Evolutionary conservation across 768 basidiomycete genomes (phyloP), one percentile per base, ranked within the genome.

Genomic region (Mycena capillaripes): DNA sequence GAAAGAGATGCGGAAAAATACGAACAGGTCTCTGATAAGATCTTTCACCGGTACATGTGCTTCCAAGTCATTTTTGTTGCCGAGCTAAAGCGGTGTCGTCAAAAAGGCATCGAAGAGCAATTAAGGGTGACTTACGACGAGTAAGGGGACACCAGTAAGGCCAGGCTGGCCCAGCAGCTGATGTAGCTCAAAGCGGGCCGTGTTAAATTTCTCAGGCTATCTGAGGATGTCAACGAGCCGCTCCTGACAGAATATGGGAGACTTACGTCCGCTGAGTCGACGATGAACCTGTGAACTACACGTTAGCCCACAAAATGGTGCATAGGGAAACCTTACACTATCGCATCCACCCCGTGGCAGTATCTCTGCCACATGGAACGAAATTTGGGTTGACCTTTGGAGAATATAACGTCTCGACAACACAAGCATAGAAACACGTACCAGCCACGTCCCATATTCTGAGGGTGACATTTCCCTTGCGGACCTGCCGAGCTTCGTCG

Each of bases 381-480:
- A 79, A 97, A 98, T 79, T 95, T 95, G 8, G 96, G 94, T 84
- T 97, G 96, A 34, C 96, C 95, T 93, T 77, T 12, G 29, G 19
- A 59, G 46, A 3, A 23, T 64, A 30, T 71, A 73, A 65, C 68
- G 70, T 68, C 66, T 72, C n/a, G 55, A 55, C 25, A 62, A 34
- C 55, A 2, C 14, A 4, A 27, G 14, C 44, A 25, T 11, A 72
- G 29, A 44, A 64, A 11, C 67, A 75, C 89, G 76, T 73, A 95
- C 93, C 96, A 72, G 96, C 96, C 44, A 98, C 94, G 81, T 98
- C 97, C 97, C 97, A 98, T 57, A 98, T 91, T 81, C 96, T 97
- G 78, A 98, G 85, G 0, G 94, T 95, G 1, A 97, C 91, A 70
- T 96, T 97, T 16, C 95, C 96, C 77, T 95, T 96, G 72, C 92